These are phyloP conservation scores for Aspergillus bridgeri DNA, from an alignment of 495 filamentous ascomycete species.

Conservation along the genomic window DNA sequence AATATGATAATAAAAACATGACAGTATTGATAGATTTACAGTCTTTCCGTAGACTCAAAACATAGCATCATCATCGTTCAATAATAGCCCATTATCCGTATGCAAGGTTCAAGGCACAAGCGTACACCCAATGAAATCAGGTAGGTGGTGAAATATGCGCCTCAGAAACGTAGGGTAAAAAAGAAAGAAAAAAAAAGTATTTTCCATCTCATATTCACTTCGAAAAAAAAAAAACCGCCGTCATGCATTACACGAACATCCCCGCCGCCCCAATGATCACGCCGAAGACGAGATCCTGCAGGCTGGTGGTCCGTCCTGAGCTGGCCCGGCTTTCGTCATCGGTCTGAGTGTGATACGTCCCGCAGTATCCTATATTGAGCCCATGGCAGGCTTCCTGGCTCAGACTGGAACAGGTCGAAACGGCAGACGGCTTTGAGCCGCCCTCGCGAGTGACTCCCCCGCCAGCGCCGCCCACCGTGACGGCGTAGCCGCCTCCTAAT, in stretches of 20 bases:
- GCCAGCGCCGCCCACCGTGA: slow-evolving; percentile 41
- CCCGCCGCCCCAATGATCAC: slow-evolving; percentile 41
- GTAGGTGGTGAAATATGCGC: background rate
- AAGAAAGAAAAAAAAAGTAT: slow-evolving; percentile 1
- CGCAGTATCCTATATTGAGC: slow-evolving; percentile 53
- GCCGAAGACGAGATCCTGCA: slow-evolving; percentile 43
- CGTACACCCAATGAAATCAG: background rate
- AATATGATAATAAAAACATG: background rate
- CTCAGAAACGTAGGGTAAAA: background rate
- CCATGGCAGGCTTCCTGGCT: slow-evolving; percentile 59
- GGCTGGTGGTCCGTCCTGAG: slow-evolving; percentile 26
- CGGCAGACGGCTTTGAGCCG: slow-evolving; percentile 52
- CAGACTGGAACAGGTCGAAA: slow-evolving; percentile 63
- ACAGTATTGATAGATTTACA: slow-evolving; percentile 10
- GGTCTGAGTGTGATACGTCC: slow-evolving; percentile 32
- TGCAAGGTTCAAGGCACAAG: slow-evolving; percentile 7
- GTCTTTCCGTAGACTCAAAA: slow-evolving; percentile 12
- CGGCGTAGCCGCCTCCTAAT: slow-evolving; percentile 48
- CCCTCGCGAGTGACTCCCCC: slow-evolving; percentile 61
- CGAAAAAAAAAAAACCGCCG: slow-evolving; percentile 3
- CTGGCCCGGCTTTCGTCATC: slow-evolving; percentile 33
- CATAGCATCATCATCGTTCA: slow-evolving; percentile 1
- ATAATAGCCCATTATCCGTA: slow-evolving; percentile 9
- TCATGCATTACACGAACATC: slow-evolving; percentile 37
- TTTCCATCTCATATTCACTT: slow-evolving; percentile 7